Percentiles rank a stretch among this genome's conserved stretches.
Evolutionary conservation across 2,329 filamentous ascomycete genomes (phyloP).

Genomic region (Fusarium marasasianum): DNA sequence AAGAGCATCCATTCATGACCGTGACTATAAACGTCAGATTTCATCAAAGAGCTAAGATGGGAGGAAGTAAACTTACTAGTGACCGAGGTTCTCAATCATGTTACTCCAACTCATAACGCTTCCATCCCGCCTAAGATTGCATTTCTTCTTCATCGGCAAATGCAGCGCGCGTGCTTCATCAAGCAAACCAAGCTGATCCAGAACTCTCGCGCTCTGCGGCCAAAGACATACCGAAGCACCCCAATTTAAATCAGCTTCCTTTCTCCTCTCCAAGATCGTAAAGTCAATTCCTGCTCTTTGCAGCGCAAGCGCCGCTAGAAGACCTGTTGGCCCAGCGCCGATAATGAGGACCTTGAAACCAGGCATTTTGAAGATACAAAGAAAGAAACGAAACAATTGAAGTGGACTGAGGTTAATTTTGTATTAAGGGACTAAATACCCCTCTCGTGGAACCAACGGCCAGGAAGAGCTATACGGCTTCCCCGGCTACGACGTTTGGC

Average conservation of each 20-base stretch:
- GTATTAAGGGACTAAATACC: not conserved
- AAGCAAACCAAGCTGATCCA: conserved; percentile 21
- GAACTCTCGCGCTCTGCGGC: conserved; percentile 14
- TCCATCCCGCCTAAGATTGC: conserved; percentile 14
- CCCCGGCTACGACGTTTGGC: not conserved
- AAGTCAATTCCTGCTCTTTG: conserved; percentile 16
- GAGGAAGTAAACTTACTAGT: conserved; percentile 1
- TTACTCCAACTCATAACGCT: conserved; percentile 21
- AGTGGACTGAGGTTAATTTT: not conserved
- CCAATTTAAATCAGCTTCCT: conserved; percentile 18
- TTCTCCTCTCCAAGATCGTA: conserved; percentile 7
- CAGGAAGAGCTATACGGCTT: not conserved
- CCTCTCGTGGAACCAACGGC: not conserved
- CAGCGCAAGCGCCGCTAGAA: conserved; percentile 6
- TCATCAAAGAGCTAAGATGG: no score
- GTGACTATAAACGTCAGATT: not conserved
- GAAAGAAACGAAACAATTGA: not conserved
- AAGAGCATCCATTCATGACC: conserved; percentile 35
- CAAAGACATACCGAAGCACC: conserved; percentile 18
- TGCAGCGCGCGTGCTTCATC: not conserved
- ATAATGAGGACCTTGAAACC: conserved; percentile 20
- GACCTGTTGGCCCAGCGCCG: conserved; percentile 14
- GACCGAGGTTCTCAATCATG: conserved; percentile 19
- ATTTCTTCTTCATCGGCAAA: conserved; percentile 20
- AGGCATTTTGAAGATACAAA: not conserved